A percentile compares a stretch with the other conserved stretches of the same genome.
Evolutionary conservation across 1,139 yeast genomes (phyloP).

Genomic region (Debaryomyces fabryi): DNA sequence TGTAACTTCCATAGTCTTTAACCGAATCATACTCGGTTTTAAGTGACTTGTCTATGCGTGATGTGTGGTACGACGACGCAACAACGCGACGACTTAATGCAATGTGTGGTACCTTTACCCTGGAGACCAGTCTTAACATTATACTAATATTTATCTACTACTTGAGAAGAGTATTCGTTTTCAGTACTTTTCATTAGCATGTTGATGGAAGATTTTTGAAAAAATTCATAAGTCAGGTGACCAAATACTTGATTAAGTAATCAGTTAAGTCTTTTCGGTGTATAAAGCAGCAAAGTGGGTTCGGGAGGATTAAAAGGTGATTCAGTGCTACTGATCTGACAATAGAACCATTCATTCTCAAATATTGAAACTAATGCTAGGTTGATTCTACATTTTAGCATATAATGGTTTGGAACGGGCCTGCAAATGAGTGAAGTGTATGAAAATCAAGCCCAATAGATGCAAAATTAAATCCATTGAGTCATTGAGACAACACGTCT

Average conservation of each 20-base stretch:
- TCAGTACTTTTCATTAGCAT: neutral
- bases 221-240: constrained; percentile 4
- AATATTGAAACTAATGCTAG: no score
- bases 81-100: constrained; percentile 11
- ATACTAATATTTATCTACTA: neutral
- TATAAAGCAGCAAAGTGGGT: neutral
- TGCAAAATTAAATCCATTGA: no score
- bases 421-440: no score
- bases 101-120: constrained; percentile 12
- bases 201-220: constrained; percentile 7
- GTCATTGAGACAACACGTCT: no score
- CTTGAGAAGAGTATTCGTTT: neutral
- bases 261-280: neutral
- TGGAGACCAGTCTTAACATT: constrained; percentile 15
- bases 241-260: neutral
- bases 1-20: constrained; percentile 46
- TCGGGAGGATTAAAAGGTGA: neutral
- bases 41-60: constrained; percentile 26
- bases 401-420: no score
- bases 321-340: no score
- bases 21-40: constrained; percentile 35
- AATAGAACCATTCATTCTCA: no score
- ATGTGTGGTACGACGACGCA: constrained; percentile 24
- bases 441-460: no score
- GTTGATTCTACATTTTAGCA: no score